These are phyloP conservation scores for Lactifluus piperatus DNA, from an alignment of 768 basidiomycete genomes.

Conservation along the genomic window DNA sequence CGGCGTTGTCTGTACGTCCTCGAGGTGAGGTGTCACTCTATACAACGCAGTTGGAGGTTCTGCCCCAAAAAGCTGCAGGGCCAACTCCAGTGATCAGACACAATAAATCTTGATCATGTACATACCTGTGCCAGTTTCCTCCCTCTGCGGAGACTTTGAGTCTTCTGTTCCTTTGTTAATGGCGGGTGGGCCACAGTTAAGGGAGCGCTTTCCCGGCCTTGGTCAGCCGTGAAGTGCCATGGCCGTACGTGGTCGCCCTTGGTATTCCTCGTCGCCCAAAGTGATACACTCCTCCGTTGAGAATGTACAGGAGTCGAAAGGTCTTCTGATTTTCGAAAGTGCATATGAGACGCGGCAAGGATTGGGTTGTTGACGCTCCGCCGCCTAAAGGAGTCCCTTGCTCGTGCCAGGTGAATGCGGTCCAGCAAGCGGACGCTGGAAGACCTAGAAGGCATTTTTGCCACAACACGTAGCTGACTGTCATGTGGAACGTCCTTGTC, in stretches of 20 bases:
- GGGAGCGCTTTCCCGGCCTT: constrained; percentile 2
- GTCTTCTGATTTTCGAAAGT: background rate
- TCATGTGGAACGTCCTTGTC: background rate
- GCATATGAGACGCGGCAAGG: background rate
- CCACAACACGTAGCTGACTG: background rate
- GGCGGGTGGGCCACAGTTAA: background rate
- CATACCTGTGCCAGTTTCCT: constrained; percentile 44
- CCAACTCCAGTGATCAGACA: background rate
- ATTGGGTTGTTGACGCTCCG: background rate
- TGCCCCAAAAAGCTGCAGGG: constrained; percentile 39
- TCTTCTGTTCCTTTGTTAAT: constrained; percentile 30
- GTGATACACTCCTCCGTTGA: constrained; percentile 27
- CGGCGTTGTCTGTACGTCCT: constrained; percentile 2
- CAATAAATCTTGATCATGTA: background rate
- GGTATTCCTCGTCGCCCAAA: constrained; percentile 20
- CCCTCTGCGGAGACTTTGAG: constrained; percentile 37
- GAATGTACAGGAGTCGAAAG: background rate
- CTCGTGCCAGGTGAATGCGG: background rate
- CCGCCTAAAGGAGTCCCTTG: constrained; percentile 5
- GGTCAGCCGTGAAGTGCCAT: background rate
- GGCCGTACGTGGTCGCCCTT: background rate
- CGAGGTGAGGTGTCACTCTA: constrained; percentile 26
- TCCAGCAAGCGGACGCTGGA: background rate
- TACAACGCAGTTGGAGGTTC: constrained; percentile 39
- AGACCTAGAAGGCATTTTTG: constrained; percentile 12